Evolutionary conservation across 352 stramenopile genomes (phyloP).

Genomic region (Globisporangium radiosum): DNA sequence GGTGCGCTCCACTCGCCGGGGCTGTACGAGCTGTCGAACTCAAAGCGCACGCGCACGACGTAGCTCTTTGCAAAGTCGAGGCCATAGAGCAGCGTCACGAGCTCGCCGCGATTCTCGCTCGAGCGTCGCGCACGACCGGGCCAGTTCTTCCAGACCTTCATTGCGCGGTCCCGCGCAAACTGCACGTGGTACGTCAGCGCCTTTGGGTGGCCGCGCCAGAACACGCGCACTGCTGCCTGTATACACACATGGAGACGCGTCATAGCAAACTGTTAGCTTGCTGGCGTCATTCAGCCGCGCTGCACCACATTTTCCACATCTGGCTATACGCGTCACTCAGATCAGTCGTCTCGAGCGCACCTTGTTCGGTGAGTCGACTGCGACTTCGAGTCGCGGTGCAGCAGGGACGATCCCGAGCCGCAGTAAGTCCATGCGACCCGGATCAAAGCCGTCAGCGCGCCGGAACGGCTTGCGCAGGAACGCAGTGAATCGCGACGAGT

Average conservation of each 20-base stretch:
- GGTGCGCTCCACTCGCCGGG: conserved; percentile 54
- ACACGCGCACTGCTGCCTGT: conserved; percentile 56
- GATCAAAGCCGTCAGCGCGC: conserved; percentile 44
- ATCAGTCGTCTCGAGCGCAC: conserved; percentile 13
- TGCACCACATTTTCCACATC: too few relatives aligned
- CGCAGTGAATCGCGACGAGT: conserved; percentile 51
- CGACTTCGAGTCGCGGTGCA: conserved; percentile 35
- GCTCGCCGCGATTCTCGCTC: conserved; percentile 41
- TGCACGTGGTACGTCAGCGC: conserved; percentile 58
- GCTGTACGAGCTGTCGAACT: conserved; percentile 39
- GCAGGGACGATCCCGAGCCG: conserved; percentile 38
- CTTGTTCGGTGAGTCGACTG: conserved; percentile 55
- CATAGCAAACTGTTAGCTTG: neutral
- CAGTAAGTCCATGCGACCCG: conserved; percentile 23
- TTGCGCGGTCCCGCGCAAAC: conserved; percentile 62
- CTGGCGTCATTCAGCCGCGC: too few relatives aligned
- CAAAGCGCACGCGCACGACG: conserved; percentile 64
- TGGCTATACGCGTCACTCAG: neutral
- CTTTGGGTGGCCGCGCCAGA: conserved; percentile 46
- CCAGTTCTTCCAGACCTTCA: conserved; percentile 82
- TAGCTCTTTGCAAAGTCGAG: conserved; percentile 74
- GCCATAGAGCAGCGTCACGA: conserved; percentile 56
- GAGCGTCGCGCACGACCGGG: conserved; percentile 34
- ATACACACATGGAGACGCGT: neutral
- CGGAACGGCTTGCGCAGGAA: conserved; percentile 72